Percentiles rank a stretch among this genome's conserved stretches.
These are phyloP conservation scores for Plasmodium inui DNA, from an alignment of 169 alveolate genomes.

Conservation along the genomic window DNA sequence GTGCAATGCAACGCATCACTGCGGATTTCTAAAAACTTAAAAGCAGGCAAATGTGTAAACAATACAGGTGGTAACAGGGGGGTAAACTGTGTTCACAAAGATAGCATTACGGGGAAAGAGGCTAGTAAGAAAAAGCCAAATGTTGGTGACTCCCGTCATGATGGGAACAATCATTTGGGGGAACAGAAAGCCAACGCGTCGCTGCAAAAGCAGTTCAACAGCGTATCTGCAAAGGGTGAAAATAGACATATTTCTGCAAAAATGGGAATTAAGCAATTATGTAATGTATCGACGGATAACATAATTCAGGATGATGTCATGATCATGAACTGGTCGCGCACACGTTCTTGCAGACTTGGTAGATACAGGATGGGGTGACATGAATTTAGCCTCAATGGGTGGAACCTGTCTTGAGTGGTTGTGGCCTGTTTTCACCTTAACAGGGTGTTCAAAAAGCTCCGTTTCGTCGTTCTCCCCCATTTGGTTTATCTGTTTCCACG, in stretches of 20 bases:
- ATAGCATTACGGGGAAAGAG: background rate
- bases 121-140: background rate
- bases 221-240: background rate
- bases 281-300: constrained; percentile 46
- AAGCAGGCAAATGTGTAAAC: background rate
- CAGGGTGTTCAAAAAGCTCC: background rate
- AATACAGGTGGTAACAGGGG: background rate
- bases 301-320: constrained; percentile 33
- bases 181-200: background rate
- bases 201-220: background rate
- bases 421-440: background rate
- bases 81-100: background rate
- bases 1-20: background rate
- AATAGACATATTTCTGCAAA: constrained; percentile 17
- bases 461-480: background rate
- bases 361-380: constrained; percentile 12
- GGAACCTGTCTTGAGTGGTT: background rate
- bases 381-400: background rate
- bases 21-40: background rate
- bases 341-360: constrained; percentile 56
- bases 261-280: constrained; percentile 30
- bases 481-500: background rate
- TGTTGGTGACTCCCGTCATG: background rate
- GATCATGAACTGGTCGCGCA: constrained; percentile 7
- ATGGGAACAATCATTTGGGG: background rate